Conservation (phyloP, 2,329 filamentous ascomycete genomes). For the Fusarium nematophilum region DNA sequence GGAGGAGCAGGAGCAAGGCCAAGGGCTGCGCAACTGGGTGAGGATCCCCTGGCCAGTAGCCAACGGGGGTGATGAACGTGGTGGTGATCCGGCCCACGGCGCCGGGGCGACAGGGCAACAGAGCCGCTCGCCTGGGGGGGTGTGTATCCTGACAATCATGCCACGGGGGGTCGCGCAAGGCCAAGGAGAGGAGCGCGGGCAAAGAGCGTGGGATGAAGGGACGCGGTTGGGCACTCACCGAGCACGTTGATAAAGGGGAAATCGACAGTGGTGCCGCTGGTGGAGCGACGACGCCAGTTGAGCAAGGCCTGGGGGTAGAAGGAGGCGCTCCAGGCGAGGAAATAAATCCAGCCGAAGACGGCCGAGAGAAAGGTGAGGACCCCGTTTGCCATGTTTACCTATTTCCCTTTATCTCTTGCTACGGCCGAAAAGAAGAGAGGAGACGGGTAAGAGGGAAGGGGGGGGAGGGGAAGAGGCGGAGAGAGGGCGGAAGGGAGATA, state of each 20-base stretch:
- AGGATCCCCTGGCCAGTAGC: slow-evolving; percentile 5
- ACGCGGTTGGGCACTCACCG: slow-evolving; percentile 53
- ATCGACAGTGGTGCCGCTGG: slow-evolving; percentile 86
- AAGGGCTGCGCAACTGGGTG: background rate
- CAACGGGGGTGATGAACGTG: slow-evolving; percentile 16
- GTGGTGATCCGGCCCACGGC: slow-evolving; percentile 25
- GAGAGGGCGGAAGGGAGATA: background rate
- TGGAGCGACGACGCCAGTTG: slow-evolving; percentile 81
- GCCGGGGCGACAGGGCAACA: slow-evolving; percentile 13
- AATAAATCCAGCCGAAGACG: slow-evolving; percentile 81
- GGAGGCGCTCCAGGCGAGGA: slow-evolving; percentile 82
- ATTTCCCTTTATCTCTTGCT: background rate
- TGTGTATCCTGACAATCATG: slow-evolving; percentile 30
- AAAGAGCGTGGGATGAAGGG: slow-evolving; percentile 9
- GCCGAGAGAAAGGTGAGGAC: slow-evolving; percentile 64
- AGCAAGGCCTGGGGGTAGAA: slow-evolving; percentile 93
- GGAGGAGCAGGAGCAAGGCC: background rate
- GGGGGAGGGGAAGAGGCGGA: background rate
- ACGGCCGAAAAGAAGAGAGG: background rate
- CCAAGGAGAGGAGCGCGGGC: slow-evolving; percentile 1
- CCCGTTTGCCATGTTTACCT: slow-evolving; percentile 37
- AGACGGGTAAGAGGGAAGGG: background rate
- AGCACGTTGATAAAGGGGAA: slow-evolving; percentile 81
- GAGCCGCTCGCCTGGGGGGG: slow-evolving; percentile 15
- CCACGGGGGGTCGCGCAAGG: slow-evolving; percentile 14